Evolutionary conservation across 148 eudicot species (phyloP).

Genomic region (Tetragonia tetragonoides): DNA sequence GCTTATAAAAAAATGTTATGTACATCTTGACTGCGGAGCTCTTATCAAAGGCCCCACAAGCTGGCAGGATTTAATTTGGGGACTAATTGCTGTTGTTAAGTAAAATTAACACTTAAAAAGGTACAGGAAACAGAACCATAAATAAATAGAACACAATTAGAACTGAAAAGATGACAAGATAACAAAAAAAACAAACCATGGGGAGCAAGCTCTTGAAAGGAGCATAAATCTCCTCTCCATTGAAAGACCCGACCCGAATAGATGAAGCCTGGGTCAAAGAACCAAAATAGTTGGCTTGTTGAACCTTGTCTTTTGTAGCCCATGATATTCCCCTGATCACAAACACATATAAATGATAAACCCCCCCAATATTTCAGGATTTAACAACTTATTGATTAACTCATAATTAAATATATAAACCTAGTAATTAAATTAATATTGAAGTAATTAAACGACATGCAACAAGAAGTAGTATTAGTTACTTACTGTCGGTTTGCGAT

Average conservation of each 20-base stretch:
- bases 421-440: too few relatives aligned
- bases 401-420: too few relatives aligned
- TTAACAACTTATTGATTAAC: not conserved
- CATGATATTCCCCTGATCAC: slow-evolving; percentile 86
- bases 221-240: slow-evolving; percentile 97
- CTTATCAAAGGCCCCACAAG: too few relatives aligned
- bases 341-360: too few relatives aligned
- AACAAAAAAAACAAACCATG: slow-evolving; percentile 44
- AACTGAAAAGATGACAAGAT: not conserved
- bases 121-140: too few relatives aligned
- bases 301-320: slow-evolving; percentile 97
- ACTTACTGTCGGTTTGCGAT: slow-evolving; percentile 92
- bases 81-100: too few relatives aligned
- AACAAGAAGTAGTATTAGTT: not conserved
- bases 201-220: slow-evolving; percentile 98
- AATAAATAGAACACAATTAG: not conserved
- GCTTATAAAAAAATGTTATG: too few relatives aligned
- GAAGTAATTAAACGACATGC: not conserved
- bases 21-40: too few relatives aligned
- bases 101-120: too few relatives aligned
- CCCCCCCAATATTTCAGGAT: not conserved
- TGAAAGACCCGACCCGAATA: slow-evolving; percentile 86
- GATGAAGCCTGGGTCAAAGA: slow-evolving; percentile 95
- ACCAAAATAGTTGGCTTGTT: slow-evolving; percentile 90
- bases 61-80: too few relatives aligned